These are phyloP conservation scores for Lasiodiplodia theobromae DNA, from an alignment of 2,329 filamentous ascomycete genomes.

Conservation along the genomic window DNA sequence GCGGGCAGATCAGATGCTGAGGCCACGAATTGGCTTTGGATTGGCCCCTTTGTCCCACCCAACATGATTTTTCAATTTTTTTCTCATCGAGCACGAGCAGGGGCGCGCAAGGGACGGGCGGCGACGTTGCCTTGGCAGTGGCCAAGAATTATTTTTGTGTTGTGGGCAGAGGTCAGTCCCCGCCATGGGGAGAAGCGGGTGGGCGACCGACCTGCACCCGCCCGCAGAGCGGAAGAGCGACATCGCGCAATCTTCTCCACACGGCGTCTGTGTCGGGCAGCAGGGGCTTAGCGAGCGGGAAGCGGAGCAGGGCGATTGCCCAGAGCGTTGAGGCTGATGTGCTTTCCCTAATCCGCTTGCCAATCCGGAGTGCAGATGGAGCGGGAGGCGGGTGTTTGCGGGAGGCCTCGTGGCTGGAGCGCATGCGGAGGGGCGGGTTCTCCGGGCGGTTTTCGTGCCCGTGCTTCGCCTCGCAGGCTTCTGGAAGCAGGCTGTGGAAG, in stretches of 20 bases:
- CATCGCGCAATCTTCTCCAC: constrained; percentile 28
- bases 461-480: neutral
- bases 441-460: constrained; percentile 23
- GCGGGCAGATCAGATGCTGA: neutral
- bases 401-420: constrained; percentile 24
- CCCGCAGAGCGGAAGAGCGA: constrained; percentile 20
- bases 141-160: constrained; percentile 9
- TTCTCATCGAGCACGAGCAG: neutral
- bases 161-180: constrained; percentile 7
- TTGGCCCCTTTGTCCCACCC: neutral
- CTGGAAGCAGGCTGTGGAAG: constrained; percentile 4
- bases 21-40: neutral
- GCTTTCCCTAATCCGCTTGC: constrained; percentile 21
- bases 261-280: constrained; percentile 4
- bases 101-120: neutral
- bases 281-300: constrained; percentile 26
- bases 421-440: constrained; percentile 12
- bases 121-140: neutral
- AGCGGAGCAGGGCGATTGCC: constrained; percentile 23
- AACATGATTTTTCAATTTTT: neutral
- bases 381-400: constrained; percentile 24
- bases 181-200: neutral
- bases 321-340: constrained; percentile 27
- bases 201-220: too few species aligned
- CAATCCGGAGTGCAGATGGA: constrained; percentile 29